These are phyloP conservation scores for Nemania diffusa DNA, from an alignment of 2,329 filamentous ascomycete genomes.

Conservation along the genomic window DNA sequence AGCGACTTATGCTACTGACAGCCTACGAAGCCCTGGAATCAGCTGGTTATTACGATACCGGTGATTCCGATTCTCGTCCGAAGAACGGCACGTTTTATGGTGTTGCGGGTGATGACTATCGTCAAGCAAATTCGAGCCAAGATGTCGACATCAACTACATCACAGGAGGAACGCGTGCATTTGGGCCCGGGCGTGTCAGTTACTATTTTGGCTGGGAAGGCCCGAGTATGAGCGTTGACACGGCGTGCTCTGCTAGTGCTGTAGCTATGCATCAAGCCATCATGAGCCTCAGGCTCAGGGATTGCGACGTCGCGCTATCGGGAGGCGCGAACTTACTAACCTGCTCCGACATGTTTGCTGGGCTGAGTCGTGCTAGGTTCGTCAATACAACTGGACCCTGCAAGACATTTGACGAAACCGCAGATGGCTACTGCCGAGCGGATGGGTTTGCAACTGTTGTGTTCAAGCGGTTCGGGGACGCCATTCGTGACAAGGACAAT, in stretches of 20 bases:
- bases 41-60: constrained; percentile 54
- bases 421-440: constrained; percentile 38
- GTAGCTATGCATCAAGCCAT: constrained; percentile 52
- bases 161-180: constrained; percentile 50
- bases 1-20: constrained; percentile 70
- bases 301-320: constrained; percentile 67
- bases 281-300: constrained; percentile 68
- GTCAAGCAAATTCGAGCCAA: constrained; percentile 70
- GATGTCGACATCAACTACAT: constrained; percentile 60
- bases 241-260: constrained; percentile 47
- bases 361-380: constrained; percentile 70
- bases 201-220: constrained; percentile 49
- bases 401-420: constrained; percentile 35
- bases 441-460: constrained; percentile 37
- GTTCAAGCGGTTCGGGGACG: constrained; percentile 40
- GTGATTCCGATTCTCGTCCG: constrained; percentile 23
- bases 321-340: constrained; percentile 45
- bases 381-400: constrained; percentile 40
- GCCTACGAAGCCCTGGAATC: constrained; percentile 75
- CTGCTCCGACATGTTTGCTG: constrained; percentile 71
- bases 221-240: constrained; percentile 46
- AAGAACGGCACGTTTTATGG: constrained; percentile 38
- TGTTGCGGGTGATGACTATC: constrained; percentile 54
- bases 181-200: constrained; percentile 52
- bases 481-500: constrained; percentile 41